Percentiles rank a stretch among this genome's conserved stretches.
Conservation (phyloP, 192 early-diverging fungal species). For the Backusella morwellensis region DNA sequence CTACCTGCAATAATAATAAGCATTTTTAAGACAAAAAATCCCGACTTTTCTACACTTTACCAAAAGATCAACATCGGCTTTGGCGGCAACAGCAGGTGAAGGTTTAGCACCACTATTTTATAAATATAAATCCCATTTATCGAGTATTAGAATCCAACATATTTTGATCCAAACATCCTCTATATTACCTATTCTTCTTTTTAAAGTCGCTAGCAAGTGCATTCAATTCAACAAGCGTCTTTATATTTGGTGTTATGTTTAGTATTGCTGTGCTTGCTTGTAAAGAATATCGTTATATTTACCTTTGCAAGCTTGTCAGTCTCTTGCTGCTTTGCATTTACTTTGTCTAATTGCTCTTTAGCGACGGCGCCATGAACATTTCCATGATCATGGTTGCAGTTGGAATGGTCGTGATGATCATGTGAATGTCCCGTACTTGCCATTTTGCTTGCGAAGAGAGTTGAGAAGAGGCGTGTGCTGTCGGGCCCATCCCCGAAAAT, state of each 20-base stretch:
- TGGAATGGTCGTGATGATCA: conserved; percentile 10
- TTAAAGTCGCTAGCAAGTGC: neutral
- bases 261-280: too few relatives aligned
- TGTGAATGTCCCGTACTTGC: neutral
- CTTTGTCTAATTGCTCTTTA: conserved; percentile 5
- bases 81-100: neutral
- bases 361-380: neutral
- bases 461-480: neutral
- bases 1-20: neutral
- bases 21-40: neutral
- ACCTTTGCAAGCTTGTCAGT: conserved; percentile 19
- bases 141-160: neutral
- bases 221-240: conserved; percentile 3
- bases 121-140: neutral
- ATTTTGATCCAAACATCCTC: neutral
- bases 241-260: neutral
- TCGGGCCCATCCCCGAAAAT: neutral
- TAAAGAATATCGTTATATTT: neutral
- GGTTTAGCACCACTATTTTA: neutral
- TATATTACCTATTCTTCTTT: conserved; percentile 1
- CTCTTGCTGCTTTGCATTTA: neutral
- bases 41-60: neutral
- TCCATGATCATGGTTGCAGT: conserved; percentile 5
- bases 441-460: neutral
- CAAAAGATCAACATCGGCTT: conserved; percentile 13